Evolutionary conservation across 345 rosid species (phyloP), one percentile per base, ranked within the genome.

Genomic region (Brassica juncea): DNA sequence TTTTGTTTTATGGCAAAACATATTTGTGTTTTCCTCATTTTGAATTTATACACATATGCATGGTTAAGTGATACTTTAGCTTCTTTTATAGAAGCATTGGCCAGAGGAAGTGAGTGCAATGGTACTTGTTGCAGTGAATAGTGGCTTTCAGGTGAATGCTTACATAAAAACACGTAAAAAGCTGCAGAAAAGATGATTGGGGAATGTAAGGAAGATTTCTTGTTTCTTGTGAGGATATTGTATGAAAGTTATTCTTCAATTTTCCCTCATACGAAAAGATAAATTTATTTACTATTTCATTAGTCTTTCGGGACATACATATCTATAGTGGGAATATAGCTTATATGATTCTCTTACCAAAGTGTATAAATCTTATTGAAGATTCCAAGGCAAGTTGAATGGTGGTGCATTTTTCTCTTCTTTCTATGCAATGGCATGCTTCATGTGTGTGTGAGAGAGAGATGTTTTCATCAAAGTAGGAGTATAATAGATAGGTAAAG

Each of bases 141-240:
- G 73, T 81, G 80, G 73, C 80, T 76, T 76, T 81, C 77, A 76
- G 80, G 77, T 76, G 80, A 81, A 81, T 76, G 80, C 77, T 81
- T 71, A 59, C 73, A 70, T 64, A 65, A 44, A 81, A 75, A 75
- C 76, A 71, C 76, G 77, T 66, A 75, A 75, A 79, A 81, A 76
- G 83, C 83, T 81, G 83, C 23, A 71, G 11, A 70, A 80, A 81
- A 73, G 83, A 75, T 81, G 83, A 81, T 81, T 81, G 83, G 80
- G 83, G 80, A 81, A 81, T 81, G 83, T 76, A 81, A 81, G 83
- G 83, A 81, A 75, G 83, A 81, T 81, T 81, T 81, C 83, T 70
- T 44, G 80, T 81, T 81, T 71, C 80, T 59, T 65, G 77, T 66
- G 80, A 75, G 64, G 73, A 71, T 81, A 81, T 42, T 70, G 69